Evolutionary conservation across 805 yeast genomes (phyloP), one percentile per base, ranked within the genome.

Genomic region (Clavispora carvajalis): DNA sequence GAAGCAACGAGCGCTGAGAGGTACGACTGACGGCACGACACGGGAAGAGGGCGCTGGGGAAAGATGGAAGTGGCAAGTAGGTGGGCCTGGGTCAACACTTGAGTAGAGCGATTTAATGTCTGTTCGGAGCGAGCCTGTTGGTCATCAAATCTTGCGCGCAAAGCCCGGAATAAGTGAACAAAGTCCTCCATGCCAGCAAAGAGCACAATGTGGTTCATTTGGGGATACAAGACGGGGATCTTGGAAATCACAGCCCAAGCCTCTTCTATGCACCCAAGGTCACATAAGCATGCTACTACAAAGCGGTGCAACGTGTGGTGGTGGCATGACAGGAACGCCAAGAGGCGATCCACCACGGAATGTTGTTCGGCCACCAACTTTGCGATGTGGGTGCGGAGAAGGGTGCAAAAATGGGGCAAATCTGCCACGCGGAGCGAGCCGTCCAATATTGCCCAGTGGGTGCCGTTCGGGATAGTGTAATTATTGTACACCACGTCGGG

Each of bases 401-500:
- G 43, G 3, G 22, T 31, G 11, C 46, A 39, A 45, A 67, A 68
- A 6, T 42, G 28, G 0, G 73, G 73, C 17, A 68, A 47, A 43
- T 68, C 73, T 8, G 44, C 48, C 2, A 53, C 44, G 5, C 39
- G 37, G 7, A 68, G 26, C 1, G 47, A 41, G 1, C 69, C 71
- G 21, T 53, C 53, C 8, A 68, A 41, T 6, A 61, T 41, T 2
- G 71, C 64, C 28, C 49, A 46, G 19, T 48, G 44, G 1, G 43
- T 37, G 11, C 37, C 46, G 10, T 50, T 46, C 2, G 58, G 53
- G 2, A 56, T 37, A 3, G 58, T 40, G 43, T 60, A 61, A 7
- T 56, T 52, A 39, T 64, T 64, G 40, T 58, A 48, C 23, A 54
- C 60, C 26, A 52, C 46, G 6, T 48, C 45, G 0, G 68, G 70